Evolutionary conservation across 2,329 filamentous ascomycete genomes (phyloP).

Genomic region (Parastagonospora nodorum): DNA sequence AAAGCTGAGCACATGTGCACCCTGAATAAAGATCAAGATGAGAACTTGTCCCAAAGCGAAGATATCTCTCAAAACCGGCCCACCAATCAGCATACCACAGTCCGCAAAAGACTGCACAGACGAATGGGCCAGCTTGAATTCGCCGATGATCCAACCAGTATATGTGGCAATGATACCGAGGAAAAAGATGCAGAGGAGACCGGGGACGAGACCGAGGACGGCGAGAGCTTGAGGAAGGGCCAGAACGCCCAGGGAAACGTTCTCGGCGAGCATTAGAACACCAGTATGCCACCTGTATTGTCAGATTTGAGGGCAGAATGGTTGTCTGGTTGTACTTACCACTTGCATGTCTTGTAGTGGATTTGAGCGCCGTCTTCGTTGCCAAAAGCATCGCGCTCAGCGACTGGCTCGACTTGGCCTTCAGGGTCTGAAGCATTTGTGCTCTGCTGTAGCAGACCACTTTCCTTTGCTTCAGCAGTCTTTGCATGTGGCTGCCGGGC

Average conservation of each 20-base stretch:
- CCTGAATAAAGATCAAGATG: constrained; percentile 71
- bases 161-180: constrained; percentile 64
- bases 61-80: constrained; percentile 65
- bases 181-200: constrained; percentile 58
- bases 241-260: constrained; percentile 62
- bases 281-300: constrained; percentile 2
- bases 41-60: constrained; percentile 66
- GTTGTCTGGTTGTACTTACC: constrained; percentile 44
- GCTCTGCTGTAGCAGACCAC: neutral
- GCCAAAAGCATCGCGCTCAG: constrained; percentile 24
- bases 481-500: neutral
- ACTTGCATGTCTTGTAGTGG: constrained; percentile 58
- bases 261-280: constrained; percentile 60
- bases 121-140: constrained; percentile 63
- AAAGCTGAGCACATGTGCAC: constrained; percentile 73
- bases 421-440: constrained; percentile 15
- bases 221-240: constrained; percentile 60
- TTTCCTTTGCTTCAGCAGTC: neutral
- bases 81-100: constrained; percentile 66
- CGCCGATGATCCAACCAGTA: constrained; percentile 64
- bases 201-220: constrained; percentile 58
- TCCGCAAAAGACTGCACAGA: constrained; percentile 70
- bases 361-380: constrained; percentile 47
- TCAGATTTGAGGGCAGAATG: neutral
- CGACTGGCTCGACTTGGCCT: constrained; percentile 5